Percentiles rank a stretch among this genome's conserved stretches.
Conservation (phyloP, 139 green algal genomes). For the Closterium sp. region DNA sequence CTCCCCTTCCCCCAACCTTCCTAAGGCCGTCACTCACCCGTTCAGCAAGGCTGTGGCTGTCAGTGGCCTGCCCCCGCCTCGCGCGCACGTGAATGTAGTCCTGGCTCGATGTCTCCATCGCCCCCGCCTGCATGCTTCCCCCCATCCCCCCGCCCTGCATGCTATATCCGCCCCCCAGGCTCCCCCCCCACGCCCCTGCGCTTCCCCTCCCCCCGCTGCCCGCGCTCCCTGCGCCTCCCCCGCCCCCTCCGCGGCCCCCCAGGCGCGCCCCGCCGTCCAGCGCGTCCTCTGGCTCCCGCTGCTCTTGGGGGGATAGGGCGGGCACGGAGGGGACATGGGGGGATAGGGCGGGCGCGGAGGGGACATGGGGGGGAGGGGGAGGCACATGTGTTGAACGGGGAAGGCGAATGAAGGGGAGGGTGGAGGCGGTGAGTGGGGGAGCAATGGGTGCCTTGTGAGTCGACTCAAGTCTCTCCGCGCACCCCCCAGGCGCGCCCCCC, state of each 20-base stretch:
- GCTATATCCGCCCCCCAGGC: not conserved
- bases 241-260: not conserved
- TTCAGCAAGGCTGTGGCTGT: conserved; percentile 42
- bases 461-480: too few relatives aligned
- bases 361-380: too few relatives aligned
- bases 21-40: conserved; percentile 11
- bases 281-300: not conserved
- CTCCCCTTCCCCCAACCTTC: not conserved
- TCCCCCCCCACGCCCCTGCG: not conserved
- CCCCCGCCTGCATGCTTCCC: not conserved
- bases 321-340: too few relatives aligned
- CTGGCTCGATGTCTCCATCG: not conserved
- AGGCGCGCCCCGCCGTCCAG: not conserved
- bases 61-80: conserved; percentile 17
- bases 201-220: not conserved
- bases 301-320: not conserved
- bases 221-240: not conserved
- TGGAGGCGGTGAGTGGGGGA: too few relatives aligned
- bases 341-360: too few relatives aligned
- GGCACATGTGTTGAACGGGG: too few relatives aligned
- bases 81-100: conserved; percentile 25
- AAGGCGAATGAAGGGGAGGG: too few relatives aligned
- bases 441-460: too few relatives aligned
- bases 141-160: not conserved
- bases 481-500: too few relatives aligned